A percentile compares a stretch with the other conserved stretches of the same genome.
Evolutionary conservation across 2,329 filamentous ascomycete species (phyloP).

Genomic region (Chlorencoelia australis): DNA sequence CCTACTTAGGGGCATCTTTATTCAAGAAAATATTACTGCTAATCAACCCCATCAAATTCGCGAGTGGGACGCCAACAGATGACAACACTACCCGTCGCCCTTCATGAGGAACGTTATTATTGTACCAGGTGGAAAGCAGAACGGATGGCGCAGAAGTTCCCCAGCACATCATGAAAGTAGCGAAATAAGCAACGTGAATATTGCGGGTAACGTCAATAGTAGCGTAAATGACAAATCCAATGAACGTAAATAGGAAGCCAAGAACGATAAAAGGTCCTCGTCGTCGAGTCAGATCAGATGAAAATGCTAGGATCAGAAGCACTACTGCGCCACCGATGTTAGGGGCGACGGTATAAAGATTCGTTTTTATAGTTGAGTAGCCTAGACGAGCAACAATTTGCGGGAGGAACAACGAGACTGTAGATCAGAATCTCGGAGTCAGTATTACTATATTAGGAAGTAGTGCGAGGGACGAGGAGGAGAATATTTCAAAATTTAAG

Average conservation of each 20-base stretch:
- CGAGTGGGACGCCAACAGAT: slow-evolving; percentile 49
- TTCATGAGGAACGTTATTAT: slow-evolving; percentile 58
- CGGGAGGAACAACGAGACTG: slow-evolving; percentile 44
- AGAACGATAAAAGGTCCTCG: slow-evolving; percentile 59
- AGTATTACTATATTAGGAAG: no score
- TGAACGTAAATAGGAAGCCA: slow-evolving; percentile 64
- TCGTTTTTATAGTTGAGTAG: slow-evolving; percentile 48
- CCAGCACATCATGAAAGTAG: slow-evolving; percentile 59
- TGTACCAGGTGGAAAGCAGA: slow-evolving; percentile 34
- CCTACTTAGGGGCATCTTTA: slow-evolving; percentile 47
- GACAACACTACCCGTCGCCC: slow-evolving; percentile 51
- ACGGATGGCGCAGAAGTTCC: slow-evolving; percentile 24
- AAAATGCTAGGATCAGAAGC: slow-evolving; percentile 62
- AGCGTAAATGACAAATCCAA: slow-evolving; percentile 71
- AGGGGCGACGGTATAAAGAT: slow-evolving; percentile 73
- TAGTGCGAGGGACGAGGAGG: no score
- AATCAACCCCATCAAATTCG: slow-evolving; percentile 61
- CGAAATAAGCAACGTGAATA: slow-evolving; percentile 50
- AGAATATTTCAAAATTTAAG: no score
- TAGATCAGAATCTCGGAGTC: no score
- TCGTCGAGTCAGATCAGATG: slow-evolving; percentile 44
- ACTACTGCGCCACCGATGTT: slow-evolving; percentile 66
- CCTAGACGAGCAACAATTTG: slow-evolving; percentile 43
- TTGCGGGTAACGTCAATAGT: slow-evolving; percentile 46
- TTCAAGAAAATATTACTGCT: slow-evolving; percentile 57